phyloP scores from a whole-genome alignment of 2,329 filamentous ascomycete species.

The Hymenoscyphus linearis region DNA sequence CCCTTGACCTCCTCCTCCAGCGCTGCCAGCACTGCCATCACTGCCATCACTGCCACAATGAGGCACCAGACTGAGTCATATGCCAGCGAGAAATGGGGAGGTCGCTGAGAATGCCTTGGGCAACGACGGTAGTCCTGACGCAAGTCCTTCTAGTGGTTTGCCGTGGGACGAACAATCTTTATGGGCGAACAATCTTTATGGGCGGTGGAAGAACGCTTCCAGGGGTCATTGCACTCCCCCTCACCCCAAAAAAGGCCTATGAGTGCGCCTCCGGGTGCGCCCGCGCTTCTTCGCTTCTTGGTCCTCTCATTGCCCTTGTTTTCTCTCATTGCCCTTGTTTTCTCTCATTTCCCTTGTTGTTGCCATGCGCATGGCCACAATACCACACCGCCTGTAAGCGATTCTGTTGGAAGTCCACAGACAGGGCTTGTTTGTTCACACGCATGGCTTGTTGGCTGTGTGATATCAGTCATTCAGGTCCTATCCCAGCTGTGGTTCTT shows the following conservation, averaged over 20 bases:
- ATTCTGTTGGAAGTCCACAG: background rate
- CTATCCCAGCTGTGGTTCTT: background rate
- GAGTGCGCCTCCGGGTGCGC: background rate
- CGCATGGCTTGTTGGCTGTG: background rate
- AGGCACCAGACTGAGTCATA: no score
- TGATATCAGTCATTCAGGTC: background rate
- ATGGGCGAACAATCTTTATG: no score
- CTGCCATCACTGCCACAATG: background rate
- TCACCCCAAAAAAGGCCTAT: background rate
- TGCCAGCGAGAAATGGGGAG: background rate
- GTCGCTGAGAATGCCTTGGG: background rate
- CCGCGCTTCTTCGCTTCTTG: background rate
- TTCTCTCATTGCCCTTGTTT: background rate
- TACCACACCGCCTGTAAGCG: background rate
- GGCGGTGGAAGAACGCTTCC: background rate
- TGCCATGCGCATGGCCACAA: no score
- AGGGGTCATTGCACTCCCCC: background rate
- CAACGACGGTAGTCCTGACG: background rate
- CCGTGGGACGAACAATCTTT: background rate
- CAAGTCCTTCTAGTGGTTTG: no score
- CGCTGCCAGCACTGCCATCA: background rate
- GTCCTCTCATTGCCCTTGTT: background rate
- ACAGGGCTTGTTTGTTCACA: background rate
- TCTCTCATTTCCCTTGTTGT: background rate
- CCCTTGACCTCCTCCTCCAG: background rate